phyloP scores from a whole-genome alignment of 2,329 filamentous ascomycete genomes.

The Neopestalotiopsis sp. region DNA sequence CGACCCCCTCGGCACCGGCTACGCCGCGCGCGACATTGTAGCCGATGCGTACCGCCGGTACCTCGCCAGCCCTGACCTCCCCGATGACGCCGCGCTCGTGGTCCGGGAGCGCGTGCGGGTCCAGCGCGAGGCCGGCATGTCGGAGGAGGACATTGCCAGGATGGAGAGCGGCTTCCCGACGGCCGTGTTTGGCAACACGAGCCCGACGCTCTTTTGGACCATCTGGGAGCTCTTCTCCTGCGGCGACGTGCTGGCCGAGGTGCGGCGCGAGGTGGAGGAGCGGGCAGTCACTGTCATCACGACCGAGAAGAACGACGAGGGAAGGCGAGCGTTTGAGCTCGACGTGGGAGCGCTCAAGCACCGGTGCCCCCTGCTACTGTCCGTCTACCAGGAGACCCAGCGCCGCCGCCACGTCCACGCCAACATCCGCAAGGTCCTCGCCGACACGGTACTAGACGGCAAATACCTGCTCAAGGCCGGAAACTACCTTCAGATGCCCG shows the following conservation, averaged over 20 bases:
- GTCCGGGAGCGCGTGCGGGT: constrained; percentile 10
- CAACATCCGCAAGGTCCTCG: constrained; percentile 35
- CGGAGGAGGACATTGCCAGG: constrained; percentile 4
- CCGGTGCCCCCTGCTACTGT: constrained; percentile 40
- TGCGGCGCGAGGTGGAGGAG: constrained; percentile 44
- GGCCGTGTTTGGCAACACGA: constrained; percentile 45
- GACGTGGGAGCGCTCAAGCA: constrained; percentile 40
- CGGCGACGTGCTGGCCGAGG: constrained; percentile 40
- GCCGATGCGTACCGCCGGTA: constrained; percentile 6
- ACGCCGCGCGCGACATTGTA: constrained; percentile 1
- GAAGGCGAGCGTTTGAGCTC: constrained; percentile 26
- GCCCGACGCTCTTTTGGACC: constrained; percentile 50
- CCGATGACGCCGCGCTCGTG: constrained; percentile 12
- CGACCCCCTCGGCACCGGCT: constrained; percentile 10
- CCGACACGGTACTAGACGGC: constrained; percentile 39
- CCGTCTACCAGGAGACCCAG: constrained; percentile 43
- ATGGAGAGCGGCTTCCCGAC: constrained; percentile 12
- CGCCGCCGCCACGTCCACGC: constrained; percentile 33
- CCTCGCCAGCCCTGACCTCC: background rate
- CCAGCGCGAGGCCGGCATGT: constrained; percentile 10
- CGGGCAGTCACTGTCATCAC: constrained; percentile 29
- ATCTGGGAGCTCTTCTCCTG: constrained; percentile 47
- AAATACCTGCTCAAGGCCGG: constrained; percentile 40
- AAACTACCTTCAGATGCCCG: constrained; percentile 37
- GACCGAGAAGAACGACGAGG: background rate